Percentiles rank a stretch among this genome's conserved stretches.
Conservation (phyloP, 2,329 filamentous ascomycete species). For the Teratosphaeria nubilosa region DNA sequence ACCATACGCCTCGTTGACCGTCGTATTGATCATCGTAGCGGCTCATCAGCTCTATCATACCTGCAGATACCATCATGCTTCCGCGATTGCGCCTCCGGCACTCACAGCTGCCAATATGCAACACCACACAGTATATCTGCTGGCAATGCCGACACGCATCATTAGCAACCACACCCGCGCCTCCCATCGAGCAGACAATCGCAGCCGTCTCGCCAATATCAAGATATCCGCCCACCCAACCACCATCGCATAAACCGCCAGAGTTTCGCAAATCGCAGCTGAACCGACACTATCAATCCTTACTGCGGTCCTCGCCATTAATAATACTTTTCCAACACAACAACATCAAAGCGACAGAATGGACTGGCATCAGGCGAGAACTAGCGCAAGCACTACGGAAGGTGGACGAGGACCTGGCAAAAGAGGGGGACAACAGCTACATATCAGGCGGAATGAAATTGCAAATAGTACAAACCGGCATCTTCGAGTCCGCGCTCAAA, state of each 20-base stretch:
- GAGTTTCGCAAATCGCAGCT: conserved; percentile 88
- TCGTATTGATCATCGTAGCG: background rate
- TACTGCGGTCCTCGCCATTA: conserved; percentile 74
- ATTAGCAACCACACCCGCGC: conserved; percentile 38
- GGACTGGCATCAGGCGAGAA: conserved; percentile 62
- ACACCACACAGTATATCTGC: conserved; percentile 19
- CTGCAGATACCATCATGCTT: conserved; percentile 37
- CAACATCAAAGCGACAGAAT: conserved; percentile 65
- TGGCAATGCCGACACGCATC: conserved; percentile 41
- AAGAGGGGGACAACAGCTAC: conserved; percentile 55
- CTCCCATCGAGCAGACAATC: conserved; percentile 41
- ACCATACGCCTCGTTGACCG: background rate
- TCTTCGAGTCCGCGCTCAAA: conserved; percentile 75
- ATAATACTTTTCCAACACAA: conserved; percentile 80
- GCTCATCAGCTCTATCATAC: background rate
- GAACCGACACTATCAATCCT: conserved; percentile 73
- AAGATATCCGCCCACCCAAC: conserved; percentile 57
- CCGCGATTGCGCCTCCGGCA: conserved; percentile 39
- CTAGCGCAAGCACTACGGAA: conserved; percentile 51
- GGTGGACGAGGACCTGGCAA: conserved; percentile 48
- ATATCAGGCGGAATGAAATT: conserved; percentile 44
- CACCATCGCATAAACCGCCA: conserved; percentile 75
- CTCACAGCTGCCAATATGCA: conserved; percentile 21
- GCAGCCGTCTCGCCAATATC: conserved; percentile 33
- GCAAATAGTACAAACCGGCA: conserved; percentile 78